A percentile compares a stretch with the other conserved stretches of the same genome.
Conservation (phyloP, 2,329 filamentous ascomycete genomes). For the Colletotrichum karsti region DNA sequence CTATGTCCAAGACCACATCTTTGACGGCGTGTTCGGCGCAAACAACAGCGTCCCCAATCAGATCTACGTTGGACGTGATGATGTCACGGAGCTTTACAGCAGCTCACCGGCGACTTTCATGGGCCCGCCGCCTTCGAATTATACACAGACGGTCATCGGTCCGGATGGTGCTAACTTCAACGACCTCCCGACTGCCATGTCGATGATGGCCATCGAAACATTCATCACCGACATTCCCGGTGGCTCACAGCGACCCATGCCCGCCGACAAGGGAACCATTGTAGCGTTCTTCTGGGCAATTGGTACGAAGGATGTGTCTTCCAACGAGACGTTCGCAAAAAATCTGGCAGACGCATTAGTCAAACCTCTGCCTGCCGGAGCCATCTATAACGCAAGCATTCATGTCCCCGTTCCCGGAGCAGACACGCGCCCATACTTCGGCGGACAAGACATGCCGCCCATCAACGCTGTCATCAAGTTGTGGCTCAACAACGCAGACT, state of each 20-base stretch:
- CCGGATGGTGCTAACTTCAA: slow-evolving; percentile 17
- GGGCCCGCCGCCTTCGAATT: not conserved
- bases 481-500: not conserved
- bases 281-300: slow-evolving; percentile 18
- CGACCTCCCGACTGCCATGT: slow-evolving; percentile 6
- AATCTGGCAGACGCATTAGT: not conserved
- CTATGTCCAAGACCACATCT: slow-evolving; percentile 11
- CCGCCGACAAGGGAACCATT: not conserved
- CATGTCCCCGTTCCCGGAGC: not conserved
- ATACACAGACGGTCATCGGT: slow-evolving; percentile 3
- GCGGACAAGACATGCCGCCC: not conserved
- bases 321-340: slow-evolving; percentile 15
- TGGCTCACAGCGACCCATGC: not conserved
- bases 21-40: slow-evolving; percentile 10
- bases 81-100: slow-evolving; percentile 1
- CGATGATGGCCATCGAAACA: not conserved
- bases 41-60: slow-evolving; percentile 13
- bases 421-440: not conserved
- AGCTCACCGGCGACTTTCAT: not conserved
- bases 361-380: not conserved
- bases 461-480: slow-evolving; percentile 15
- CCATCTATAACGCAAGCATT: not conserved
- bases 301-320: not conserved
- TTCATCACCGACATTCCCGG: not conserved
- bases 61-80: slow-evolving; percentile 8